Conservation (phyloP, 2,329 filamentous ascomycete genomes). For the Thielaviopsis populi region DNA sequence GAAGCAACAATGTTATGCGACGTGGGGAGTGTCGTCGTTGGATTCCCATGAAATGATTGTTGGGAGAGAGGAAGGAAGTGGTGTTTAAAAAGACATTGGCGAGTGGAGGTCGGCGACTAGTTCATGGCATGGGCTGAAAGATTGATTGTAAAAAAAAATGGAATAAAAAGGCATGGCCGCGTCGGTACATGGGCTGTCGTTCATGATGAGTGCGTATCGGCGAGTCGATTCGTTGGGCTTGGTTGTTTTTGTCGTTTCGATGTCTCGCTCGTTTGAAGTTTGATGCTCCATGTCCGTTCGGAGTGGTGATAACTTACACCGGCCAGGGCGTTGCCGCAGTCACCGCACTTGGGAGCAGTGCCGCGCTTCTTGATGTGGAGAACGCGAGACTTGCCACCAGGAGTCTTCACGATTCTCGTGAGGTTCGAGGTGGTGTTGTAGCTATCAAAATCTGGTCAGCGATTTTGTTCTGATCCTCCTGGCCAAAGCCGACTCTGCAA, state of each 20-base stretch:
- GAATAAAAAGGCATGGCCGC: neutral
- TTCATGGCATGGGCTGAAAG: neutral
- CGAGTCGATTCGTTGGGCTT: neutral
- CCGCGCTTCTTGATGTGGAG: constrained; percentile 99
- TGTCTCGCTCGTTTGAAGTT: constrained; percentile 13
- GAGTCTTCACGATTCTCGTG: constrained; percentile 89
- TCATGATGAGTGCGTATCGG: neutral
- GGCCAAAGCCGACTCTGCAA: neutral
- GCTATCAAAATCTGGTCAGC: constrained; percentile 31
- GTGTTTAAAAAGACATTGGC: neutral
- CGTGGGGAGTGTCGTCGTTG: no score
- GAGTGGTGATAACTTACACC: constrained; percentile 57
- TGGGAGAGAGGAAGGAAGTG: neutral
- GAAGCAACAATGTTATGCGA: neutral
- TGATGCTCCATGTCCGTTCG: constrained; percentile 17
- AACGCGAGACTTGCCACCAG: constrained; percentile 86
- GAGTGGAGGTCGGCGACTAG: neutral
- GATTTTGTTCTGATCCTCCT: neutral
- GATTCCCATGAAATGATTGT: no score
- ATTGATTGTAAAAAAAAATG: neutral
- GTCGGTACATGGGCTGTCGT: neutral
- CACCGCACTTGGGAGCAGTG: constrained; percentile 96
- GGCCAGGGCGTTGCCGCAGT: constrained; percentile 94
- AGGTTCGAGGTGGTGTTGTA: constrained; percentile 99
- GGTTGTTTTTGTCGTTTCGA: neutral